Evolutionary conservation across 805 yeast genomes (phyloP), one percentile per base, ranked within the genome.

Genomic region (Monosporozyma solicola): DNA sequence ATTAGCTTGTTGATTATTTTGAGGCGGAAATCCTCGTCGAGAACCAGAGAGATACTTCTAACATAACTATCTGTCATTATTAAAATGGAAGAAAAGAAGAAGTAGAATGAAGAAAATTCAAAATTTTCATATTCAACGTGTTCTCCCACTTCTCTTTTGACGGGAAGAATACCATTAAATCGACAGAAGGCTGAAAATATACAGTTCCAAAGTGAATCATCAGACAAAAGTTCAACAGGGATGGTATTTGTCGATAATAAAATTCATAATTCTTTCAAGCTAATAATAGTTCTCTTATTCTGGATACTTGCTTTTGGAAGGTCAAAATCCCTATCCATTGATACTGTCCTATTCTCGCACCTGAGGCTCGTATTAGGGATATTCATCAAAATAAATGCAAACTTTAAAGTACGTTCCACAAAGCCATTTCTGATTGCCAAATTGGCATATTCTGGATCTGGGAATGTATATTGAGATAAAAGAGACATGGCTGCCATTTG

Each of bases 91-190:
- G 68, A 61, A 45, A 66, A 66, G 53, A 61, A 63, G 50, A 62
- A 65, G 49, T 59, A 67, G 53, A 57, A 67, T 5, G 68, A 60
- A 20, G 72, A 66, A 74, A 91, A 94, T 50, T 87, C 92, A 33
- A 87, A 87, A 47, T 83, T 83, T 64, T 92, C 99, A 65, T 86
- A 94, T 64, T 91, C 97, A 9, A 92, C 90, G 66, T 92, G 99
- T 54, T 80, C 84, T 5, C 78, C 74, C 3, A 82, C 80, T 62
- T 89, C 96, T 54, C 98, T 75, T 55, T 75, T 78, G 60, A 88
- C 71, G 0, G 86, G 83, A 1, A 94, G 87, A 47, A 82, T 76
- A 3, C 54, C 60, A 49, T 59, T 63, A 48, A 67, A 67, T 33
- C 61, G 63, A 4, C 63, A 53, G 47, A 65, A 61, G 9, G 66